Conservation (phyloP, 2,329 filamentous ascomycete genomes). For the Cryphonectria japonica region DNA sequence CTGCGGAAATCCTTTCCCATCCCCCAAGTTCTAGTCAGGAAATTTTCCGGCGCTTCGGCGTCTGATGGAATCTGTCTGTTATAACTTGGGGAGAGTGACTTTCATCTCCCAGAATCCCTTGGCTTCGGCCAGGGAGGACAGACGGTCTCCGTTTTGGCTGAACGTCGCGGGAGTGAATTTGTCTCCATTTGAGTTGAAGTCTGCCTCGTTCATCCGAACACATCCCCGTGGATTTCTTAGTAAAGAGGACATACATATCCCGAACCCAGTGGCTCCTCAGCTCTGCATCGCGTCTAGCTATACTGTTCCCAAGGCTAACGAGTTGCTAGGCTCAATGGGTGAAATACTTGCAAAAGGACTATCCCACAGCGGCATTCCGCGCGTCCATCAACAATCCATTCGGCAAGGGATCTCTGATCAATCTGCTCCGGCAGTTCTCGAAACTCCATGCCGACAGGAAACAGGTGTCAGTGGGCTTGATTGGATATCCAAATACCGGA, state of each 20-base stretch:
- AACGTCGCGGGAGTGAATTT: conserved; percentile 75
- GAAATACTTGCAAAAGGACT: conserved; percentile 81
- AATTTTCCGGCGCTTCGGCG: conserved; percentile 64
- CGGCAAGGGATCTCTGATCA: conserved; percentile 92
- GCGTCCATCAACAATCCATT: conserved; percentile 95
- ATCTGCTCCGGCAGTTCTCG: conserved; percentile 90
- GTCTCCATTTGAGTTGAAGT: conserved; percentile 97
- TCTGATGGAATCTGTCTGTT: conserved; percentile 90
- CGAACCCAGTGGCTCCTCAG: conserved; percentile 26
- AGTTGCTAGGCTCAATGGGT: conserved; percentile 84
- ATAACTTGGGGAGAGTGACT: conserved; percentile 96
- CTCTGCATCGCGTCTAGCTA: conserved; percentile 27
- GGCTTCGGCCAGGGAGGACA: conserved; percentile 66
- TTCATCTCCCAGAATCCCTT: conserved; percentile 68
- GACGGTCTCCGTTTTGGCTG: conserved; percentile 88
- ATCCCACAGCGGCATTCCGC: conserved; percentile 93
- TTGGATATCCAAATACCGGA: conserved; percentile 87
- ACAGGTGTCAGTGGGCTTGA: conserved; percentile 89
- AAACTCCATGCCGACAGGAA: conserved; percentile 87
- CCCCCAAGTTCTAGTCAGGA: conserved; percentile 84
- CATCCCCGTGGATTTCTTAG: conserved; percentile 87
- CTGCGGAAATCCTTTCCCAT: conserved; percentile 4
- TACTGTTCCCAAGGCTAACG: conserved; percentile 36
- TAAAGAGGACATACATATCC: conserved; percentile 82
- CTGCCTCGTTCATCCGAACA: conserved; percentile 65